A percentile compares a stretch with the other conserved stretches of the same genome.
These are phyloP conservation scores for Blastocystis sp. DNA, from an alignment of 352 stramenopile species.

Conservation along the genomic window DNA sequence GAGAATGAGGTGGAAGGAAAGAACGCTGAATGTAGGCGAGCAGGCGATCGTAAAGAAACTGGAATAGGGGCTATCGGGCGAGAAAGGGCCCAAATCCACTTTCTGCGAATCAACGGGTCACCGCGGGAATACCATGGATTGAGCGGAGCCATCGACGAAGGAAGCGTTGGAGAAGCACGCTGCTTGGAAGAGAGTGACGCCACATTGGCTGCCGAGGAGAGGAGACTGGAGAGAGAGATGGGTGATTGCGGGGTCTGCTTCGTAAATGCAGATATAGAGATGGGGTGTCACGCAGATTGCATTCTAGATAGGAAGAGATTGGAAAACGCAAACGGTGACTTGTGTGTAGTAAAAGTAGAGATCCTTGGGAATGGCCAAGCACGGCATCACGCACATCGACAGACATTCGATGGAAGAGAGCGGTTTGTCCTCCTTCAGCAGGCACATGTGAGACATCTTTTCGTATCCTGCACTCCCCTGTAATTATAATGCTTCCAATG, in stretches of 20 bases:
- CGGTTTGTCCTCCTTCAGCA: neutral
- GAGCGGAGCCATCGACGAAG: neutral
- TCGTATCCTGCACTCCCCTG: neutral
- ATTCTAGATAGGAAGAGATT: neutral
- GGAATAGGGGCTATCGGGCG: neutral
- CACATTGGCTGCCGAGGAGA: neutral
- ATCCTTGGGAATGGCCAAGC: slow-evolving; percentile 20
- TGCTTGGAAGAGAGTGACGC: neutral
- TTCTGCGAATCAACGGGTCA: neutral
- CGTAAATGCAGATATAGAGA: slow-evolving; percentile 2
- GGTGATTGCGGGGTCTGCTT: neutral
- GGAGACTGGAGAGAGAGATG: neutral
- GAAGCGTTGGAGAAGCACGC: neutral
- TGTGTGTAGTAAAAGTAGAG: neutral
- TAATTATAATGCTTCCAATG: neutral
- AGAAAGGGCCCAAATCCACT: neutral
- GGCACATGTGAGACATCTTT: neutral
- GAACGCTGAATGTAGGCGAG: neutral
- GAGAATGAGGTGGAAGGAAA: neutral
- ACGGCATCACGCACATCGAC: neutral
- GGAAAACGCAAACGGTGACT: neutral
- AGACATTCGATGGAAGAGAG: neutral
- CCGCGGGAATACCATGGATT: neutral
- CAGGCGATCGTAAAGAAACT: neutral
- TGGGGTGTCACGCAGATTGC: neutral